Conservation (phyloP, 257 asterid genomes). For the Solanum tarijense region DNA sequence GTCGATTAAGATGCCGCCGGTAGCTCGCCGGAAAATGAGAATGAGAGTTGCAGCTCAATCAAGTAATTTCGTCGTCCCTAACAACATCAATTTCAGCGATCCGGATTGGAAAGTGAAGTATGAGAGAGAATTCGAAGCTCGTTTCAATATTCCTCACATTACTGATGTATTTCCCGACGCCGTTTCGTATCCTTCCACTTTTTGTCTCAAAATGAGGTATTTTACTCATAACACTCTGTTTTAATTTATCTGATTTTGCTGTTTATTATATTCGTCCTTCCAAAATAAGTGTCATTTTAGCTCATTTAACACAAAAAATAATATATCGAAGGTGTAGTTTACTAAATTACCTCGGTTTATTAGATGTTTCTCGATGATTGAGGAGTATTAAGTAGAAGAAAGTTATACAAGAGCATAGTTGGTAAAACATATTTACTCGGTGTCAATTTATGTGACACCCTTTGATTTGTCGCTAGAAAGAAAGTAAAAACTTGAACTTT, state of each 20-base stretch:
- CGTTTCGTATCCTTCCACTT: constrained; percentile 66
- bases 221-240: too few species aligned
- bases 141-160: constrained; percentile 63
- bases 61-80: background rate
- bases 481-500: background rate
- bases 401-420: background rate
- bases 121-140: constrained; percentile 54
- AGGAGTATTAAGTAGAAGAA: background rate
- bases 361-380: background rate
- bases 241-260: background rate
- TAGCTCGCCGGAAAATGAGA: constrained; percentile 8
- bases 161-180: constrained; percentile 46
- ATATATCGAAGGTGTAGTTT: background rate
- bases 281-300: background rate
- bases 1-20: background rate
- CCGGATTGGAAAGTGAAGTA: constrained; percentile 69
- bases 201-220: constrained; percentile 77
- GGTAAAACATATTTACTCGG: background rate
- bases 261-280: background rate
- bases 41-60: background rate
- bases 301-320: background rate
- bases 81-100: constrained; percentile 41
- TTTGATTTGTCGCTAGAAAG: background rate
- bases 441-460: background rate
- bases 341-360: background rate